Evolutionary conservation across 345 rosid genomes (phyloP).

Genomic region (Eucalyptus brandiana): DNA sequence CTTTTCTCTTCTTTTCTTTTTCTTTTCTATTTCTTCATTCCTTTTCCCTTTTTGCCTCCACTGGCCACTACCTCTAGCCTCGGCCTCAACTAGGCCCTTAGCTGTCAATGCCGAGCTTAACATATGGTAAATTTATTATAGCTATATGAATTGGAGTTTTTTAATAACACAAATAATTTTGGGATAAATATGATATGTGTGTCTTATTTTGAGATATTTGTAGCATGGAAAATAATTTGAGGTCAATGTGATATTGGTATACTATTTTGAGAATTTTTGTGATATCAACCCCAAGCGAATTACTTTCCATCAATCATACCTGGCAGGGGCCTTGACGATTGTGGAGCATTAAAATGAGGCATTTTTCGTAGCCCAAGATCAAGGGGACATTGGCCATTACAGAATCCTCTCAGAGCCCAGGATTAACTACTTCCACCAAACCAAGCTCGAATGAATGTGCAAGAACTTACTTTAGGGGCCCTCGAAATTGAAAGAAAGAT

Average conservation of each 20-base stretch:
- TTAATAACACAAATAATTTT: no score
- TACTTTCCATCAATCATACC: not conserved
- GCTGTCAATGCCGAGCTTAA: no score
- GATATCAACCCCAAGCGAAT: not conserved
- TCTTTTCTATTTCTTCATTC: no score
- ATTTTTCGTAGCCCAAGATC: not conserved
- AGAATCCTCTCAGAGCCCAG: no score
- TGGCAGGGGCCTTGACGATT: not conserved
- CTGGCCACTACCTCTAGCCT: no score
- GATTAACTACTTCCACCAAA: not conserved
- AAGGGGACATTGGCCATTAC: not conserved
- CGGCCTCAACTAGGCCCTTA: no score
- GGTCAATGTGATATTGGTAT: not conserved
- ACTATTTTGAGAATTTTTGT: not conserved
- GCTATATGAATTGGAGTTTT: no score
- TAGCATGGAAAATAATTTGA: not conserved
- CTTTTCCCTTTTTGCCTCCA: no score
- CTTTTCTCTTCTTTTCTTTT: no score
- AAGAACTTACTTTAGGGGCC: not conserved
- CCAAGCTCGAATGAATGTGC: not conserved
- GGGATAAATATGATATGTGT: accelerated
- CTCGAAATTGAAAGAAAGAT: not conserved
- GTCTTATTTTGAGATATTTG: not conserved
- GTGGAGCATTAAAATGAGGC: not conserved
- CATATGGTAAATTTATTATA: no score